phyloP scores from a whole-genome alignment of 225 moss, liverwort and hornwort species.

The Marchantia paleacea region DNA sequence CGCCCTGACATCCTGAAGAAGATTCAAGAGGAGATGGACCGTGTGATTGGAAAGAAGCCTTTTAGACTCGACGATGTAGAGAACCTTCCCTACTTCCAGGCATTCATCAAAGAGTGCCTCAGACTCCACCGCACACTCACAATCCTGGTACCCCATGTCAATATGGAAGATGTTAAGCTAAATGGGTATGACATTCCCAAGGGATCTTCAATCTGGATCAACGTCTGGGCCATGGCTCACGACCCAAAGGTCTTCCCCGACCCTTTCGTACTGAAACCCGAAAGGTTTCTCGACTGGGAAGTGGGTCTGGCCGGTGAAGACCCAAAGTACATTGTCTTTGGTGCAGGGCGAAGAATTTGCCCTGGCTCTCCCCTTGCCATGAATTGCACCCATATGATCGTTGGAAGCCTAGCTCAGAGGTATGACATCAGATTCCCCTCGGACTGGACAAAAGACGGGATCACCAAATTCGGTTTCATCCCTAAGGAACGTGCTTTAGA shows the following conservation, averaged over 20 bases:
- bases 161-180: conserved; percentile 14
- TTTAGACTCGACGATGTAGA: conserved; percentile 24
- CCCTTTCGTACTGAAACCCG: conserved; percentile 38
- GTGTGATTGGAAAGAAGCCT: conserved; percentile 22
- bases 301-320: conserved; percentile 9
- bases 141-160: conserved; percentile 36
- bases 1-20: conserved; percentile 17
- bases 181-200: conserved; percentile 40
- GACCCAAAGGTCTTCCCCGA: conserved; percentile 17
- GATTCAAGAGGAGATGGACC: conserved; percentile 33
- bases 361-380: conserved; percentile 18
- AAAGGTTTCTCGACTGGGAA: conserved; percentile 32
- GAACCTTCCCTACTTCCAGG: conserved; percentile 41
- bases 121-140: conserved; percentile 42
- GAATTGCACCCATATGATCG: conserved; percentile 13
- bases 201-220: conserved; percentile 26
- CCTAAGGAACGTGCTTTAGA: conserved; percentile 5
- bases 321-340: conserved; percentile 25
- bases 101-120: conserved; percentile 39
- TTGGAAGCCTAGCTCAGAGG: conserved; percentile 15
- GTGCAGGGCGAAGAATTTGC: conserved; percentile 28
- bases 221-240: conserved; percentile 43
- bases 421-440: conserved; percentile 12
- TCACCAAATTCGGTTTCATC: not conserved
- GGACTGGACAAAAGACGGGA: conserved; percentile 11